Conservation (phyloP, 2,329 filamentous ascomycete species). For the Macroventuria anomochaeta region DNA sequence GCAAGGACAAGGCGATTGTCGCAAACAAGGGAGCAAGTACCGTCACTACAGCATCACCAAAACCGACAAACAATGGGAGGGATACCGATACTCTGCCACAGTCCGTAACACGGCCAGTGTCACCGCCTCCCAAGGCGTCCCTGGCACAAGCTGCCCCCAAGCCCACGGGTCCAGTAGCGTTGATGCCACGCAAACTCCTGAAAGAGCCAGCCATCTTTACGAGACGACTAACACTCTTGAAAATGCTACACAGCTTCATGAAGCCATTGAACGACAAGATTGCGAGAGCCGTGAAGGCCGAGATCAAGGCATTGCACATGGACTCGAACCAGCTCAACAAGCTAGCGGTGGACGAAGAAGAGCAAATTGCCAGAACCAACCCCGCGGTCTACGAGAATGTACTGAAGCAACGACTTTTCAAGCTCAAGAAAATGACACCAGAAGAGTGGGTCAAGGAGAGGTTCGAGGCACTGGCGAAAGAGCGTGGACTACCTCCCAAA, state of each 20-base stretch:
- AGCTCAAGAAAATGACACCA: slow-evolving; percentile 75
- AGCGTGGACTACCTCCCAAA: slow-evolving; percentile 41
- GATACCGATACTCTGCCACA: slow-evolving; percentile 19
- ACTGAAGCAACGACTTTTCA: slow-evolving; percentile 80
- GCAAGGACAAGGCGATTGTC: slow-evolving; percentile 18
- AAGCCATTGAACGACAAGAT: slow-evolving; percentile 70
- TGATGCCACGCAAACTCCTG: slow-evolving; percentile 72
- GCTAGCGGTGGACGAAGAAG: slow-evolving; percentile 77
- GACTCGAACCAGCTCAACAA: slow-evolving; percentile 71
- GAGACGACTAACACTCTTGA: slow-evolving; percentile 54
- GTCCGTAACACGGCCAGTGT: slow-evolving; percentile 39
- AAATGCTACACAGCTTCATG: slow-evolving; percentile 70
- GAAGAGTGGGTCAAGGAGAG: slow-evolving; percentile 74
- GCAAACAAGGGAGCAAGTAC: slow-evolving; percentile 14
- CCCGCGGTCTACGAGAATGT: slow-evolving; percentile 78
- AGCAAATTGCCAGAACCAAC: slow-evolving; percentile 72
- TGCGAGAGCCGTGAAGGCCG: slow-evolving; percentile 58
- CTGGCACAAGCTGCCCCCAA: slow-evolving; percentile 20
- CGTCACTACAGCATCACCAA: slow-evolving; percentile 1
- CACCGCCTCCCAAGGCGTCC: slow-evolving; percentile 37
- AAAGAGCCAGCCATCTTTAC: slow-evolving; percentile 52
- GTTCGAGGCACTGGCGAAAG: slow-evolving; percentile 36
- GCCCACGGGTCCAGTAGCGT: slow-evolving; percentile 54
- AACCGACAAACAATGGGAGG: slow-evolving; percentile 13
- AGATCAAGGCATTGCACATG: slow-evolving; percentile 63